These are phyloP conservation scores for Fusarium haematococcum DNA, from an alignment of 2,329 filamentous ascomycete genomes.

Conservation along the genomic window DNA sequence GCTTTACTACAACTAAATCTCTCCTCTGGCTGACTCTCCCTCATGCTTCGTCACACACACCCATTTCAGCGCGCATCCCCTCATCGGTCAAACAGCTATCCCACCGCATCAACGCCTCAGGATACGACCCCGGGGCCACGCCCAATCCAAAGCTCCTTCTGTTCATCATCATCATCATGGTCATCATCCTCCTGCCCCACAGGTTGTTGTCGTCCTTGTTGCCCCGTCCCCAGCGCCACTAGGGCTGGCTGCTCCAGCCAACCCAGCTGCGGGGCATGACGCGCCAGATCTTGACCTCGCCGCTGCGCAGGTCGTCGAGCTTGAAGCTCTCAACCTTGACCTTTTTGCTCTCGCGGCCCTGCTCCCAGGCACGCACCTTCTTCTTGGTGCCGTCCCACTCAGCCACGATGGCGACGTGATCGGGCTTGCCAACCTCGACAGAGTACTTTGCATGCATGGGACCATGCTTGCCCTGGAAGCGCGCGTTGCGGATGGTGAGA, in stretches of 20 bases:
- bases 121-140: conserved; percentile 22
- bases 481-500: conserved; percentile 90
- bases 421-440: conserved; percentile 85
- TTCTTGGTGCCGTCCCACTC: conserved; percentile 99
- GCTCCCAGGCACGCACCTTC: conserved; percentile 95
- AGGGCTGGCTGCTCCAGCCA: conserved; percentile 80
- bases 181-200: conserved; percentile 21
- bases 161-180: conserved; percentile 28
- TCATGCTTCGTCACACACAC: conserved; percentile 14
- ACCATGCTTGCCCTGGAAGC: conserved; percentile 95
- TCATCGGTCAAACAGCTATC: conserved; percentile 14
- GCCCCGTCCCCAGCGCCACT: conserved; percentile 51
- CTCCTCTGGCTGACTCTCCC: conserved; percentile 11
- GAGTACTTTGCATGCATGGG: conserved; percentile 96
- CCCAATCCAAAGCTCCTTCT: conserved; percentile 20
- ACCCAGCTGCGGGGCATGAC: conserved; percentile 94
- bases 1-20: conserved; percentile 44
- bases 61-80: conserved; percentile 1
- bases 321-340: conserved; percentile 95
- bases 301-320: conserved; percentile 89
- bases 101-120: conserved; percentile 27
- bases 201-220: conserved; percentile 23
- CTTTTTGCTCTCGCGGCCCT: conserved; percentile 93
- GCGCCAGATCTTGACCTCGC: conserved; percentile 97
- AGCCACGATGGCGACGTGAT: conserved; percentile 90